Percentiles rank a stretch among this genome's conserved stretches.
phyloP scores from a whole-genome alignment of 257 asterid species.

The Solanum piurae region DNA sequence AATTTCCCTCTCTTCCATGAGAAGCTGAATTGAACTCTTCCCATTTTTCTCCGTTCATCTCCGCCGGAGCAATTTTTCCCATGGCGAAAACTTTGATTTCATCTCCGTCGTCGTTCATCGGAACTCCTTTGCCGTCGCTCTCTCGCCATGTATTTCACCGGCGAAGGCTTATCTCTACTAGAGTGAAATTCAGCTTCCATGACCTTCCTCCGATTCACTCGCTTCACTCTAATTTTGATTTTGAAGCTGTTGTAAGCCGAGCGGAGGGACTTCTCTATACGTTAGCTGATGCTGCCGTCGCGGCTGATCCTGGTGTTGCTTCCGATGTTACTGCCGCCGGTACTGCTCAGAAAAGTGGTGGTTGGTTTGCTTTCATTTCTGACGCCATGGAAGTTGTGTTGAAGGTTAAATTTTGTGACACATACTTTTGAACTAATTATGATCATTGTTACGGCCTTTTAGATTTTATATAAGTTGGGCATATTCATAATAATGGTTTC shows the following conservation, averaged over 20 bases:
- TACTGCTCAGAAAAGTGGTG: slow-evolving; percentile 57
- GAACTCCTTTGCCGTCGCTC: slow-evolving; percentile 48
- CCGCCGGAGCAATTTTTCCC: background rate
- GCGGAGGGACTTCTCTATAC: slow-evolving; percentile 81
- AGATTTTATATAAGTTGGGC: background rate
- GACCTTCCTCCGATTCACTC: slow-evolving; percentile 44
- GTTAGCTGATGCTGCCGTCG: slow-evolving; percentile 87
- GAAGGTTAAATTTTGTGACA: slow-evolving; percentile 35
- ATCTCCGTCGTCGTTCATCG: slow-evolving; percentile 50
- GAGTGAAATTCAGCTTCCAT: slow-evolving; percentile 59
- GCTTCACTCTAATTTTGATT: slow-evolving; percentile 27
- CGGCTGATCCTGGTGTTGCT: slow-evolving; percentile 34
- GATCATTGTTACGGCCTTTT: background rate
- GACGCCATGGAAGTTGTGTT: slow-evolving; percentile 94
- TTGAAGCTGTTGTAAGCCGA: slow-evolving; percentile 38
- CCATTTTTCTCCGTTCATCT: background rate
- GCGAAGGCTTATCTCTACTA: slow-evolving; percentile 36
- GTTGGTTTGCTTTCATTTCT: slow-evolving; percentile 95
- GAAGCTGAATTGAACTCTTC: background rate
- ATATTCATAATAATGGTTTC: background rate
- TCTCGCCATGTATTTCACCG: slow-evolving; percentile 33
- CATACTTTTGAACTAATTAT: background rate
- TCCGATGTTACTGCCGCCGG: slow-evolving; percentile 24
- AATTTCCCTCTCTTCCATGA: background rate
- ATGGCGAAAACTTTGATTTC: slow-evolving; percentile 96